Conservation (phyloP, 1,284 basidiomycete genomes). For the Moesziomyces sp. region DNA sequence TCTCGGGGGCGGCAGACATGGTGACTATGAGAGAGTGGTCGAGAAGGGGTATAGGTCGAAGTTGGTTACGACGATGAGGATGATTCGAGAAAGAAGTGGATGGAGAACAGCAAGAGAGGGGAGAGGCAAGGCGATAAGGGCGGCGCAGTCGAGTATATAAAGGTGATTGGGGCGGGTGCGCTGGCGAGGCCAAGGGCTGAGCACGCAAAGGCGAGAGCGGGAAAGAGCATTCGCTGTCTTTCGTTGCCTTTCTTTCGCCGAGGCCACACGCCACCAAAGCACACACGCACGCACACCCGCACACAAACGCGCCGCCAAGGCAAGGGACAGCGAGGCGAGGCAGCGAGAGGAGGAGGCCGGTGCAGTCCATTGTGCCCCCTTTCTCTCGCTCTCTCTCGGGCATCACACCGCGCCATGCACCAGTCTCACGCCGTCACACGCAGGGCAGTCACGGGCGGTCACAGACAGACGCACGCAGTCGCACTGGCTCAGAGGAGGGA, state of each 20-base stretch:
- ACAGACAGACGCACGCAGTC: background rate
- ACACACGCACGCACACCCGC: no score
- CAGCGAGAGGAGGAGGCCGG: no score
- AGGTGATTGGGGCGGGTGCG: background rate
- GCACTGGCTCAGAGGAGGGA: background rate
- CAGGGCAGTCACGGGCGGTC: no score
- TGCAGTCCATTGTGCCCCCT: no score
- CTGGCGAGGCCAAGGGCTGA: constrained; percentile 10
- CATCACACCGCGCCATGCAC: background rate
- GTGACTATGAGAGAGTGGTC: constrained; percentile 2
- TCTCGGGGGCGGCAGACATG: constrained; percentile 52
- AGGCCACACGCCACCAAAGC: no score
- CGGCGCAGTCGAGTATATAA: constrained; percentile 37
- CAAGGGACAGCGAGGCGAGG: no score
- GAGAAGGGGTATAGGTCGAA: background rate
- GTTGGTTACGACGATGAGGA: background rate
- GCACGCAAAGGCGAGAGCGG: constrained; percentile 2
- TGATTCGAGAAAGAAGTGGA: constrained; percentile 10
- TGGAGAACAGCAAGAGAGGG: background rate
- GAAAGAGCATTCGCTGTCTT: constrained; percentile 1
- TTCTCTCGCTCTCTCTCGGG: no score
- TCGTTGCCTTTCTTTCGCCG: background rate
- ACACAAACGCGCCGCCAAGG: no score
- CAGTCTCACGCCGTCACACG: background rate
- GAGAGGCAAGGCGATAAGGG: constrained; percentile 10